Conservation (phyloP, 495 filamentous ascomycete genomes). For the Bombardia bombarda region DNA sequence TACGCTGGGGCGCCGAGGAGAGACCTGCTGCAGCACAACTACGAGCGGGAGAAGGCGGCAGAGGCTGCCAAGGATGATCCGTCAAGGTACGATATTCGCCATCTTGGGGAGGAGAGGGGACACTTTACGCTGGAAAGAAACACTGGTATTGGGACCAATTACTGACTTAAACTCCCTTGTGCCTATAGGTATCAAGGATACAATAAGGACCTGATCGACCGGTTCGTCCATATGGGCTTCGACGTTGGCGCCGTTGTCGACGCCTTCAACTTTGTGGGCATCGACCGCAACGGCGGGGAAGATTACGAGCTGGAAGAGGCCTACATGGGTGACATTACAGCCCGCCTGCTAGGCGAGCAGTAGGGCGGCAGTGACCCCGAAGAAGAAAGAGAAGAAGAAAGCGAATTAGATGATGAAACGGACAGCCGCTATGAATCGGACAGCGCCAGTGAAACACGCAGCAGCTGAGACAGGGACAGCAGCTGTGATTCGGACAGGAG, state of each 20-base stretch:
- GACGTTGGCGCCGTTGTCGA: constrained; percentile 80
- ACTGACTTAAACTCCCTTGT: not conserved
- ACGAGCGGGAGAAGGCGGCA: constrained; percentile 2
- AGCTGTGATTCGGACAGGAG: too few relatives aligned
- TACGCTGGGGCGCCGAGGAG: constrained; percentile 70
- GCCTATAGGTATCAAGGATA: constrained; percentile 74
- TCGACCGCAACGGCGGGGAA: constrained; percentile 65
- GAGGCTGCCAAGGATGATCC: constrained; percentile 25
- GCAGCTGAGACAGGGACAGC: too few relatives aligned
- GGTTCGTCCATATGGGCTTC: constrained; percentile 93
- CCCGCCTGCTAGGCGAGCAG: constrained; percentile 72
- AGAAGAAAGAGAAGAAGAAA: too few relatives aligned
- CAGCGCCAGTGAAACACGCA: too few relatives aligned
- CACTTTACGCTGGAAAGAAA: too few relatives aligned
- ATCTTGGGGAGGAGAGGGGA: too few relatives aligned
- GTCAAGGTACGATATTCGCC: constrained; percentile 27
- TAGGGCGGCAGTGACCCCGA: too few relatives aligned
- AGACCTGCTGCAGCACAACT: constrained; percentile 10
- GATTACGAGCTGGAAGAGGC: constrained; percentile 80
- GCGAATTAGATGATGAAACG: too few relatives aligned
- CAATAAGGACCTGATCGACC: constrained; percentile 74
- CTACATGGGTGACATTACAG: constrained; percentile 84
- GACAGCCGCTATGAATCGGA: too few relatives aligned
- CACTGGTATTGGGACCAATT: too few relatives aligned
- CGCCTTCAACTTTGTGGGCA: constrained; percentile 74